Evolutionary conservation across 345 rosid species (phyloP).

Genomic region (Streptanthus diversifolius): DNA sequence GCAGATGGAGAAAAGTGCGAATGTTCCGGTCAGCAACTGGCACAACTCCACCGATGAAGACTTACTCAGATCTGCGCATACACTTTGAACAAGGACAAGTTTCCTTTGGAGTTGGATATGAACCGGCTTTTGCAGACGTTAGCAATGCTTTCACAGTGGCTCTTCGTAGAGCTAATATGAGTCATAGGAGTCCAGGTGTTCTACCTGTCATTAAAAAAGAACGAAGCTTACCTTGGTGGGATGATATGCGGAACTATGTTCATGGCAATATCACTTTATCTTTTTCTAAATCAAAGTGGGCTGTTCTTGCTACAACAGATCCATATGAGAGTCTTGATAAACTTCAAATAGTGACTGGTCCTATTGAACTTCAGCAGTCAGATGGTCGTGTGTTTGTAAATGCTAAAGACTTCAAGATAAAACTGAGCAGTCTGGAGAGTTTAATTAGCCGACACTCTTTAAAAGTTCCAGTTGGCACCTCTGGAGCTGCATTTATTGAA

Average conservation of each 20-base stretch:
- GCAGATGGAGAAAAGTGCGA: slow-evolving; percentile 93
- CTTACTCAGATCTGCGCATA: slow-evolving; percentile 80
- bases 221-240: slow-evolving; percentile 98
- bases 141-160: slow-evolving; percentile 96
- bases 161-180: slow-evolving; percentile 92
- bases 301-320: slow-evolving; percentile 84
- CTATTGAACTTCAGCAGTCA: slow-evolving; percentile 88
- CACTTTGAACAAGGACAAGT: slow-evolving; percentile 72
- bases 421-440: slow-evolving; percentile 85
- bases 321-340: slow-evolving; percentile 93
- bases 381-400: slow-evolving; percentile 79
- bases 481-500: slow-evolving; percentile 62
- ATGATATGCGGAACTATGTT: slow-evolving; percentile 93
- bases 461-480: slow-evolving; percentile 51
- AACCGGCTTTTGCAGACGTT: slow-evolving; percentile 88
- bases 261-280: slow-evolving; percentile 71
- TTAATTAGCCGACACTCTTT: slow-evolving; percentile 53
- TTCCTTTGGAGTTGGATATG: slow-evolving; percentile 92
- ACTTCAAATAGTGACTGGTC: slow-evolving; percentile 64
- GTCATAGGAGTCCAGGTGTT: slow-evolving; percentile 57
- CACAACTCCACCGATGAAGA: slow-evolving; percentile 92
- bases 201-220: slow-evolving; percentile 72
- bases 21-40: slow-evolving; percentile 95
- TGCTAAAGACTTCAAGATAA: slow-evolving; percentile 75
- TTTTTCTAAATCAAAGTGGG: slow-evolving; percentile 70